Base-by-base conservation (phyloP, 2,329 filamentous ascomycete species). In the Chrysoporthe cubensis region DNA sequence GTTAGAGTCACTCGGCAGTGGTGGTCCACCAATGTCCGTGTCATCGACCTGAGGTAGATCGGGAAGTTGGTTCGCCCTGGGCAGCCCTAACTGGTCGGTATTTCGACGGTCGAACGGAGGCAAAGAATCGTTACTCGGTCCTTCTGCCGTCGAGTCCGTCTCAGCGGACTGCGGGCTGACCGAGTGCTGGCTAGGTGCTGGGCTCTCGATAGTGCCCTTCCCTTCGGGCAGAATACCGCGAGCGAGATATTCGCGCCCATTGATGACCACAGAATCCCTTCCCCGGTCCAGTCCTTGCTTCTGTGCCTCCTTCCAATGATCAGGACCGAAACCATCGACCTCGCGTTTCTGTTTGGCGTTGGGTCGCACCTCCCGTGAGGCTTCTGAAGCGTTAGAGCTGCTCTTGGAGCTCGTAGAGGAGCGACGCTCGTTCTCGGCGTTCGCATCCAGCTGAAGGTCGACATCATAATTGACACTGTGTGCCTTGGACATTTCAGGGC, bases 391-490 rank as follows among this genome's bases (percentile, higher is more conserved):
- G 13, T 13, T 40, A 32, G 61, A 67, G 37, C 62, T 68, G 54
- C 85, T 87, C 14, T 70, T 75, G 21, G 62, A 80, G 71, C 62
- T 75, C 71, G 66, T 43, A 43, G 68, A 66, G 18, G 66, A 61
- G 69, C 80, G 72, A 6, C 71, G 71, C 32, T 77, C 78, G 11
- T 58, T 65, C 6, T 74, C 75, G 65, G 73, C 70, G 59, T 77
- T 74, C n/a, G 50, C 63, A 32, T 65, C 63, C 44, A 65, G 34
- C 79, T 78, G 75, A 34, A 88, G 87, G 70, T 90, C 86, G 14
- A 91, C 86, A 75, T 94, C 91, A 72, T 93, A 90, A 72, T 94
- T 95, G 80, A 93, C 92, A 75, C 91, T 94, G 81, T 71, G 88
- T 77, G 43, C 82, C 79, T 73, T 89, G 64, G 16, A 60, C 66